Evolutionary conservation across 768 basidiomycete genomes (phyloP), one percentile per base, ranked within the genome.

Genomic region (Hygrocybe coccinea): DNA sequence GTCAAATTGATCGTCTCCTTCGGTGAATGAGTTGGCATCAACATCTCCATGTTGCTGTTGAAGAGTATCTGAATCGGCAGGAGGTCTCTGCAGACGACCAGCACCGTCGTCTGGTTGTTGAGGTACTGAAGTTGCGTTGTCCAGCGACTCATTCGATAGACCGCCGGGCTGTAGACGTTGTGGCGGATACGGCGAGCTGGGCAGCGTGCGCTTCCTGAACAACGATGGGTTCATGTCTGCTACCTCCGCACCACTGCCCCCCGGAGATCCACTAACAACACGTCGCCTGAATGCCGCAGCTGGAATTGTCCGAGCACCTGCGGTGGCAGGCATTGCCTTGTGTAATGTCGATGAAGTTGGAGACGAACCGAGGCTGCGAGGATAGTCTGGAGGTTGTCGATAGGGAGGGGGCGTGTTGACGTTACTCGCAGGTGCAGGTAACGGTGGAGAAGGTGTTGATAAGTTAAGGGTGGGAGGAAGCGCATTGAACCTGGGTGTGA

Each of bases 211-310:
- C 62, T 79, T 84, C 69, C 76, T 79, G 41, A 79, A 58, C 34
- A 70, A 67, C 54, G 82, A 57, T 37, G 81, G 82, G 37, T 65
- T 77, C 50, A 73, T 76, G 48, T 82, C 83, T 21, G 71, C 72
- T 7, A 71, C 63, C 8, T 65, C 65, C 12, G 46, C 48, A n/a
- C 49, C 54, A 36, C 50, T 51, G 21, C 55, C 50, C 5, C 48
- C 50, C n/a, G n/a, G n/a, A 33, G 55, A 36, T 12, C 37, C 46
- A 10, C 50, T 56, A 29, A 35, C 37, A 24, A 45, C 39, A 22
- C 55, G 50, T 25, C 85, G 74, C 62, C 78, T 80, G 69, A 91
- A 91, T 22, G 87, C 87, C 5, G 87, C 85, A 0, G 87, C 88
- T 2, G 86, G 81, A 51, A 91, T 89, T 54, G 81, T 91, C 41